phyloP scores from a whole-genome alignment of 225 moss, liverwort and hornwort species.

The Pleurozium schreberi region DNA sequence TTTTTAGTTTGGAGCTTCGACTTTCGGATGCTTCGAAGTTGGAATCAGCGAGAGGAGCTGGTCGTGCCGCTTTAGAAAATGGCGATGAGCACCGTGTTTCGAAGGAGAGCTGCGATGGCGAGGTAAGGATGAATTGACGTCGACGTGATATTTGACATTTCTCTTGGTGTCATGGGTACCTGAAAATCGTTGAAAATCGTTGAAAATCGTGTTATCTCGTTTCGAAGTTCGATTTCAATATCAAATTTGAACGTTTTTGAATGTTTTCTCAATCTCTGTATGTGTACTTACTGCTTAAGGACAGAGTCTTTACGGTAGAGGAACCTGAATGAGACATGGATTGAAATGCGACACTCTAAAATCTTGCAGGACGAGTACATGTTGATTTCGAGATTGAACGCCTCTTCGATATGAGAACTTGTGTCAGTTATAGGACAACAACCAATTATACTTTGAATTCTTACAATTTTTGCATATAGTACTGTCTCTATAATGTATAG shows the following conservation, averaged over 20 bases:
- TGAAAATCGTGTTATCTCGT: background rate
- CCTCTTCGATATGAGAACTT: background rate
- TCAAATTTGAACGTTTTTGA: background rate
- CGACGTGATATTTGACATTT: background rate
- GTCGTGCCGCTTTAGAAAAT: background rate
- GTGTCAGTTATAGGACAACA: background rate
- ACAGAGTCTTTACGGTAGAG: background rate
- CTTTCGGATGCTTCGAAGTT: background rate
- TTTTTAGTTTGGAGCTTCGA: slow-evolving; percentile 8
- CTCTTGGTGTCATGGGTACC: background rate
- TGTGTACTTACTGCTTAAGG: background rate
- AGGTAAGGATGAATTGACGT: background rate
- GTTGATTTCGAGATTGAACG: background rate
- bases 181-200: background rate
- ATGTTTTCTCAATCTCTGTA: background rate
- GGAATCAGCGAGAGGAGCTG: background rate
- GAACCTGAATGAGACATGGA: background rate
- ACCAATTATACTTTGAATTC: background rate
- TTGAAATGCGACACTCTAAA: background rate
- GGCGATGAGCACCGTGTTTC: background rate
- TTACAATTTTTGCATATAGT: background rate
- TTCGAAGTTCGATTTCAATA: background rate
- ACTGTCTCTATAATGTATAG: background rate
- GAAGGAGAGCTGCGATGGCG: background rate
- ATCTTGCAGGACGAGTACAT: background rate